Evolutionary conservation across 2,329 filamentous ascomycete genomes (phyloP), one percentile per base, ranked within the genome.

Genomic region (Fusarium sp.): DNA sequence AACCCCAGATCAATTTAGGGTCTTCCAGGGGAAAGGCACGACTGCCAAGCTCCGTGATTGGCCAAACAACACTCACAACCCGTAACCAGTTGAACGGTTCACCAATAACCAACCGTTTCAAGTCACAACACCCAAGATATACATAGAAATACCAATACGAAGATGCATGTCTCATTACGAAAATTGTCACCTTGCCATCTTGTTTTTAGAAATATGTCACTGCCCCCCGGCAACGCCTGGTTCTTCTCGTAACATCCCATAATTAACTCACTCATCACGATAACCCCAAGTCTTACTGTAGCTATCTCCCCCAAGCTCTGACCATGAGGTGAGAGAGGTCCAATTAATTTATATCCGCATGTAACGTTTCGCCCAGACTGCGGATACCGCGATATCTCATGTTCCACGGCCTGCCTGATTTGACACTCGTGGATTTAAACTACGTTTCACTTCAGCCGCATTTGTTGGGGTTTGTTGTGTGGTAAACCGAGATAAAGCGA

Each of bases 1-100:
- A 73, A 65, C 73, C 74, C 74, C 74, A 73, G 74, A 76, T 73
- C 63, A 63, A 75, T 75, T 69, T 23, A 58, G 74, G 73, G 56
- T 55, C 54, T 23, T 48, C 60, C 60, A 72, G 60, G 71, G 67
- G 72, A 72, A 76, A 76, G 74, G 74, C 48, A 74, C 74, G 74
- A 76, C 63, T 75, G 57, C 42, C 19, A 62, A 49, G 56, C 60
- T 69, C 62, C 63, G 55, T 75, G 69, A 76, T 76, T 76, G 74
- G 73, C 5, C 12, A 38, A 31, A n/a, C 33, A 14, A 19, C 27
- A 29, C 54, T 35, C 23, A 54, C 38, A 25, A 51, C n/a, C n/a
- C 19, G 38, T 44, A 63, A 55, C 55, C 25, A 45, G 39, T 37
- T 66, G 18, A 57, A 69, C 25, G 35, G 51, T 33, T 41, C 57